Conservation (phyloP, 2,329 filamentous ascomycete species). For the Sporothrix phasma region DNA sequence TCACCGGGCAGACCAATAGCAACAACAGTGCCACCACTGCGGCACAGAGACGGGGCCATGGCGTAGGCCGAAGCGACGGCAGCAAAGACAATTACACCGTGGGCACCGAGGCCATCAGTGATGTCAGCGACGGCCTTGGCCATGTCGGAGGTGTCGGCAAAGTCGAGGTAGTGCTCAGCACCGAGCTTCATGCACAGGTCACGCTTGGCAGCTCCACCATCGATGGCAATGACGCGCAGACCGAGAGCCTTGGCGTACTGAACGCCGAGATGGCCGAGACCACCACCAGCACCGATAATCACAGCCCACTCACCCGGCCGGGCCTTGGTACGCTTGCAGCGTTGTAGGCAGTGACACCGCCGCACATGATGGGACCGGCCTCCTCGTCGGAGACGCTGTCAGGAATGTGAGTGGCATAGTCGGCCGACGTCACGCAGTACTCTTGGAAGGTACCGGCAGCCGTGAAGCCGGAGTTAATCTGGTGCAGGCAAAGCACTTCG, state of each 20-base stretch:
- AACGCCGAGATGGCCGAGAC: slow-evolving; percentile 24
- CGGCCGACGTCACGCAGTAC: slow-evolving; percentile 46
- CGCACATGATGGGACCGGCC: slow-evolving; percentile 52
- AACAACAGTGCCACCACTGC: slow-evolving; percentile 69
- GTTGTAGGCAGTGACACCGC: slow-evolving; percentile 47
- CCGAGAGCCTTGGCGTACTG: slow-evolving; percentile 45
- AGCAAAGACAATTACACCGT: slow-evolving; percentile 43
- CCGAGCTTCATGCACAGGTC: slow-evolving; percentile 38
- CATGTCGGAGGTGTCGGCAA: slow-evolving; percentile 29
- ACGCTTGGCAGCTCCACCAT: slow-evolving; percentile 39
- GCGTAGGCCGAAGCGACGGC: slow-evolving; percentile 88
- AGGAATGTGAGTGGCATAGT: slow-evolving; percentile 41
- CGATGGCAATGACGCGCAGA: slow-evolving; percentile 45
- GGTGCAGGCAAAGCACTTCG: slow-evolving; percentile 26
- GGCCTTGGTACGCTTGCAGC: slow-evolving; percentile 40
- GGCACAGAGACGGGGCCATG: slow-evolving; percentile 79
- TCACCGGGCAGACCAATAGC: slow-evolving; percentile 79
- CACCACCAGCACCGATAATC: slow-evolving; percentile 45
- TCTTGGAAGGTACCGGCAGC: slow-evolving; percentile 44
- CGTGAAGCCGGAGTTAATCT: slow-evolving; percentile 16
- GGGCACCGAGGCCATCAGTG: slow-evolving; percentile 12
- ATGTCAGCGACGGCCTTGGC: background rate
- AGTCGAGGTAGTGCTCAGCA: slow-evolving; percentile 48
- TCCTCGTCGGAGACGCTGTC: slow-evolving; percentile 40
- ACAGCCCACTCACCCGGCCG: slow-evolving; percentile 44